Percentiles rank a stretch among this genome's conserved stretches.
Evolutionary conservation across 495 filamentous ascomycete species (phyloP).

Genomic region (Tuber umbilicatum): DNA sequence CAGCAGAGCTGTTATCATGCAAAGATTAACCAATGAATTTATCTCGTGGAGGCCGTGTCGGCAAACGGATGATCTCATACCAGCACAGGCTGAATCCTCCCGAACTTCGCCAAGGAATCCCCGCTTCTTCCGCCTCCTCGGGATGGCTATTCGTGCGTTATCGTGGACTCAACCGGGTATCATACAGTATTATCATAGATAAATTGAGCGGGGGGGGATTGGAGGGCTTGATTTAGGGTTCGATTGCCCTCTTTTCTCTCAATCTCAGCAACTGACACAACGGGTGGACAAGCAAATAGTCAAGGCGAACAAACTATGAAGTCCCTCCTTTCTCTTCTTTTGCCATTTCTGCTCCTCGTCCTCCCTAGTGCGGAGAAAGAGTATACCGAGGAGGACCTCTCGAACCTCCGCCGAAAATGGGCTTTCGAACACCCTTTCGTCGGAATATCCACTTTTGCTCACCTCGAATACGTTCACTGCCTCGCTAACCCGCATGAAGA

Average conservation of each 20-base stretch:
- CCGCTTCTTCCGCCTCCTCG: neutral
- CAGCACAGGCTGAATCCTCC: neutral
- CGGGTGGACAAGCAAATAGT: neutral
- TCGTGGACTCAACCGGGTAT: neutral
- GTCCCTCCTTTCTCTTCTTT: neutral
- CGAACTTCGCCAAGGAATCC: neutral
- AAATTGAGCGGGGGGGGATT: neutral
- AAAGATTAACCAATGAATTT: no score
- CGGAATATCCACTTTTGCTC: conserved; percentile 74
- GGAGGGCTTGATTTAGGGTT: neutral
- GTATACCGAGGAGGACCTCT: neutral
- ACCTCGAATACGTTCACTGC: conserved; percentile 67
- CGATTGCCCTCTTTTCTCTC: neutral
- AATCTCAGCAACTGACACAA: neutral
- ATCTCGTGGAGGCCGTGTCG: no score
- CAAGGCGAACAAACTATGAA: neutral
- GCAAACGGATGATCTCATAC: neutral
- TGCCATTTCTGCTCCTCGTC: neutral
- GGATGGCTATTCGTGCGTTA: neutral
- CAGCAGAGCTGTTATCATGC: no score
- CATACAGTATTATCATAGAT: neutral
- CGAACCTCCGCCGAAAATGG: neutral
- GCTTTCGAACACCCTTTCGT: conserved; percentile 61
- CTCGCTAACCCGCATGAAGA: conserved; percentile 58
- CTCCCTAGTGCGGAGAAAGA: neutral